Evolutionary conservation across 495 filamentous ascomycete species (phyloP), one percentile per base, ranked within the genome.

Genomic region (Corynascus novoguineensis): DNA sequence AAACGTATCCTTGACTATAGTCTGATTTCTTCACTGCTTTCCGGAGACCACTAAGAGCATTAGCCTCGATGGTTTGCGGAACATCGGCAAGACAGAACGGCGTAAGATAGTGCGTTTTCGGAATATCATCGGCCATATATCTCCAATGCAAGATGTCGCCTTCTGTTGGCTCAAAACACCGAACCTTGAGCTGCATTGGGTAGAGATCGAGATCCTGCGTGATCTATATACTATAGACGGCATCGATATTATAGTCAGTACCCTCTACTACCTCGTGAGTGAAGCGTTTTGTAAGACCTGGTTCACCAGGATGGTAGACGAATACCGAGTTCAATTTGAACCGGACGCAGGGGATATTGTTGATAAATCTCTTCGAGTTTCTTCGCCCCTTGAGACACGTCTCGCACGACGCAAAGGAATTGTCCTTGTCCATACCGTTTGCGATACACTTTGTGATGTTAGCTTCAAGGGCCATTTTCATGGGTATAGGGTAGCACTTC

Each of bases 291-390:
- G 76, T 78, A 21, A 73, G 54, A 17, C 62, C 35, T 22, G 77
- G 55, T 3, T 71, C 71, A 7, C 72, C 72, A 3, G 64, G 58
- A 21, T 75, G 76, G 47, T 70, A 71, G 5, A 72, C 59, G 5
- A 60, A 50, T 10, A 72, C 62, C 34, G 71, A 63, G 22, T 68
- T 66, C 9, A 77, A 52, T 56, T 70, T 76, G 55, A 60, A 68
- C 11, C 74, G 72, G 29, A 71, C 47, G 37, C 76, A 78, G 0
- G 68, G 72, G 15, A 73, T 57, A 21, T 64, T 61, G 50, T 78
- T 73, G 17, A 77, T 75, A 9, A 71, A 70, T 51, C 77, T 78
- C 55, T 74, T 77, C 3, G 71, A 70, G 3, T 63, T 66, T 27
- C 65, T 61, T 32, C 67, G 64, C 4, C 75, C 66, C 0, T 52